A percentile compares a stretch with the other conserved stretches of the same genome.
Conservation (phyloP, 192 early-diverging fungal species). For the Coemansia pectinata region DNA sequence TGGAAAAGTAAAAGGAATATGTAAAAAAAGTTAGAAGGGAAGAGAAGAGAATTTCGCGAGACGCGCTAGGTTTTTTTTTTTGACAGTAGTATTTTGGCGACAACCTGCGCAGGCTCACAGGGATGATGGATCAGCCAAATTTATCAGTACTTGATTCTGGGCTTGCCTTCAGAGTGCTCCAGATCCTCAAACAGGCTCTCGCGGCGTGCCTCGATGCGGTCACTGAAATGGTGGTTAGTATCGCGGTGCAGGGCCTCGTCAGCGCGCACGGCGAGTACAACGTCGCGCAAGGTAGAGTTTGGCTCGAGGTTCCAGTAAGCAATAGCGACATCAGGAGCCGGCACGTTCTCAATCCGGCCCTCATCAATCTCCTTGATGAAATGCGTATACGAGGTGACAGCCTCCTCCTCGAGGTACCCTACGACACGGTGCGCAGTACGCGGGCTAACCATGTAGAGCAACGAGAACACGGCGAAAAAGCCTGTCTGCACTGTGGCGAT, state of each 20-base stretch:
- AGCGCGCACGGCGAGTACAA: constrained; percentile 83
- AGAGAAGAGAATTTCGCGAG: neutral
- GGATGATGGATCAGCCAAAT: neutral
- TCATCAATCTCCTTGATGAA: constrained; percentile 83
- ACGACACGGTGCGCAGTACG: constrained; percentile 82
- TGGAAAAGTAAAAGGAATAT: neutral
- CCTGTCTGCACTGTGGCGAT: constrained; percentile 81
- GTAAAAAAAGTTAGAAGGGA: neutral
- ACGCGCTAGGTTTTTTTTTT: neutral
- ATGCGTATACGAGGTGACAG: constrained; percentile 87
- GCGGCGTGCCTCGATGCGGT: constrained; percentile 57
- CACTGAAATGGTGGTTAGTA: constrained; percentile 86
- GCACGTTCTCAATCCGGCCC: constrained; percentile 66
- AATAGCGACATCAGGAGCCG: constrained; percentile 83
- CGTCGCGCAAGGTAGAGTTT: constrained; percentile 73
- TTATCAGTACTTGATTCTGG: constrained; percentile 31
- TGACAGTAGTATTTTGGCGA: neutral
- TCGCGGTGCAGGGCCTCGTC: constrained; percentile 91
- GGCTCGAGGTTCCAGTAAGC: constrained; percentile 80
- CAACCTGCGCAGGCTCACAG: neutral
- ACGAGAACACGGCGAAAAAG: constrained; percentile 89
- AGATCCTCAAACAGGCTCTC: constrained; percentile 59
- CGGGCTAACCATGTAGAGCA: constrained; percentile 81
- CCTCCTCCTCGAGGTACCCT: constrained; percentile 94
- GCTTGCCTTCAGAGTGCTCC: constrained; percentile 28